phyloP scores from a whole-genome alignment of 2,329 filamentous ascomycete genomes.

The Xylariaceae sp. region DNA sequence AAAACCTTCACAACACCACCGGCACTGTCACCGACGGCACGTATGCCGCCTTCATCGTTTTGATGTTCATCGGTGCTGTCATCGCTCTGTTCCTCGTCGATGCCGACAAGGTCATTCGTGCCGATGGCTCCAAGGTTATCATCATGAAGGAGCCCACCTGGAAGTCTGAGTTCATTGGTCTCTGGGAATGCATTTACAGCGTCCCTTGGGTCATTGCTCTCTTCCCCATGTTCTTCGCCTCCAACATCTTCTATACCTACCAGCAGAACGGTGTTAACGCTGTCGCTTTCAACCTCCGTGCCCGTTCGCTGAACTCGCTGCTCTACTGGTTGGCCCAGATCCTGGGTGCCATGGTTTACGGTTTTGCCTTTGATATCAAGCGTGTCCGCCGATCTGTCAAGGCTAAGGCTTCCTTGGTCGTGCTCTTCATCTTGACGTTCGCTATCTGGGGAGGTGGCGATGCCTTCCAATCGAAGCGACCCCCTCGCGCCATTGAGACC shows the following conservation, averaged over 20 bases:
- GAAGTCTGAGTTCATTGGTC: slow-evolving; percentile 65
- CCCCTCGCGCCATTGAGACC: slow-evolving; percentile 35
- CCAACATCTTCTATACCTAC: slow-evolving; percentile 78
- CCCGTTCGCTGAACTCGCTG: slow-evolving; percentile 65
- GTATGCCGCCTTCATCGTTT: slow-evolving; percentile 70
- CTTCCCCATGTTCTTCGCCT: slow-evolving; percentile 76
- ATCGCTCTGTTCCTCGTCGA: slow-evolving; percentile 61
- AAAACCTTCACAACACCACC: slow-evolving; percentile 60
- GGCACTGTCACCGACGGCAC: slow-evolving; percentile 60
- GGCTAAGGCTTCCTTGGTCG: slow-evolving; percentile 55
- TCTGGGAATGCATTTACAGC: slow-evolving; percentile 59
- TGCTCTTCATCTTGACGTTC: slow-evolving; percentile 63
- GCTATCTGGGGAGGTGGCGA: slow-evolving; percentile 70
- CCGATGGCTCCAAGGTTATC: slow-evolving; percentile 67
- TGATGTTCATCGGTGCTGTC: slow-evolving; percentile 63
- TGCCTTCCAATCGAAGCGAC: slow-evolving; percentile 60
- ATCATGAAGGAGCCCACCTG: slow-evolving; percentile 74
- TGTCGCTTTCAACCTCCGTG: slow-evolving; percentile 67
- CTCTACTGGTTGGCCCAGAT: slow-evolving; percentile 73
- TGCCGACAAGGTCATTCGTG: slow-evolving; percentile 61
- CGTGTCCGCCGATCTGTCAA: slow-evolving; percentile 55
- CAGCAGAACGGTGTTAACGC: slow-evolving; percentile 71
- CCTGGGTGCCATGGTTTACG: slow-evolving; percentile 63
- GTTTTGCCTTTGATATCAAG: slow-evolving; percentile 58
- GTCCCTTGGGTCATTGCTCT: slow-evolving; percentile 66